A percentile compares a stretch with the other conserved stretches of the same genome.
These are phyloP conservation scores for Plasmodium relictum DNA, from an alignment of 169 alveolate genomes.

Conservation along the genomic window DNA sequence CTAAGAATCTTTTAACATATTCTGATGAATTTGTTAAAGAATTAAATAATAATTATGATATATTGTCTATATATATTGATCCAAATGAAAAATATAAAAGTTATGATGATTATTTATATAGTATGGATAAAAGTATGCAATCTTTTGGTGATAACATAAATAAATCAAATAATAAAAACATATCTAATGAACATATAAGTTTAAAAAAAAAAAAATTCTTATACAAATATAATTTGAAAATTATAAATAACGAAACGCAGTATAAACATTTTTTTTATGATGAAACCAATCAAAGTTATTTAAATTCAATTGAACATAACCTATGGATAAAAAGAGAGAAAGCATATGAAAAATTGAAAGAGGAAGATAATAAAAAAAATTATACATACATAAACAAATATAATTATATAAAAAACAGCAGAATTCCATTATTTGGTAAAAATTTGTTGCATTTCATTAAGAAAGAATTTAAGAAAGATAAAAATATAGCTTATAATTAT, in stretches of 20 bases:
- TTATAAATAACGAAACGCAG: slow-evolving; percentile 44
- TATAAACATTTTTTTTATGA: slow-evolving; percentile 31
- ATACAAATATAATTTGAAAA: slow-evolving; percentile 32
- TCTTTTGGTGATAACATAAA: background rate
- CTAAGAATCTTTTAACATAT: slow-evolving; percentile 17
- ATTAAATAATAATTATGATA: slow-evolving; percentile 57
- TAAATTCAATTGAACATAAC: slow-evolving; percentile 51
- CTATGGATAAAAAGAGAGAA: slow-evolving; percentile 41
- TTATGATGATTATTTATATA: slow-evolving; percentile 43
- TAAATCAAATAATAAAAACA: background rate
- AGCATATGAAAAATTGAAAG: background rate
- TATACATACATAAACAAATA: background rate
- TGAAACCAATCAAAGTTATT: slow-evolving; percentile 21
- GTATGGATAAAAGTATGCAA: background rate
- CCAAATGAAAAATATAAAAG: slow-evolving; percentile 10
- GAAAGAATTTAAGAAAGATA: slow-evolving; percentile 33
- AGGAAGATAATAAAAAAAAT: slow-evolving; percentile 5
- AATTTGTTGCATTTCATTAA: slow-evolving; percentile 20
- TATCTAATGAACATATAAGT: background rate
- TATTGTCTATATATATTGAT: slow-evolving; percentile 28
- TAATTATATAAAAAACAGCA: background rate
- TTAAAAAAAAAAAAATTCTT: slow-evolving; percentile 2
- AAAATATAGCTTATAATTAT: slow-evolving; percentile 12
- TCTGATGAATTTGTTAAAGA: slow-evolving; percentile 40
- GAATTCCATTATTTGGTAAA: slow-evolving; percentile 43